phyloP scores from a whole-genome alignment of 208 protist species.

The Kentomonas sorsogonicus region DNA sequence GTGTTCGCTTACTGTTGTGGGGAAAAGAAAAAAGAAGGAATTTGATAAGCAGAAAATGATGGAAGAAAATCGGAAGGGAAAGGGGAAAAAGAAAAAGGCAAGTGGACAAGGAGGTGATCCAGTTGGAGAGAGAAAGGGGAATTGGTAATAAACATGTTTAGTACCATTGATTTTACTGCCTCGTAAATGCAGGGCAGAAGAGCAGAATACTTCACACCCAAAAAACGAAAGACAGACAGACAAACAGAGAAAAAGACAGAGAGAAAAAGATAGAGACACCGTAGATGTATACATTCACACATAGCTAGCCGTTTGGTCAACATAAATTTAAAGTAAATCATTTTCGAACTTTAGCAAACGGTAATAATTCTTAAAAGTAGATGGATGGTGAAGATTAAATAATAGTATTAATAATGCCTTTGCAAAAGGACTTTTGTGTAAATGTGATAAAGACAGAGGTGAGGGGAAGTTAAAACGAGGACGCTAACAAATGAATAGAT shows the following conservation, averaged over 20 bases:
- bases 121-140: too few species aligned
- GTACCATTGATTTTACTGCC: too few species aligned
- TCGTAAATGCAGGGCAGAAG: too few species aligned
- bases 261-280: background rate
- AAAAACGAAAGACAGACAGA: too few species aligned
- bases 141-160: too few species aligned
- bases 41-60: background rate
- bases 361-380: background rate
- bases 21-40: background rate
- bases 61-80: background rate
- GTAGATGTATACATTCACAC: too few species aligned
- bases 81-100: background rate
- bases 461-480: background rate
- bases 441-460: too few species aligned
- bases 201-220: too few species aligned
- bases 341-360: conserved; percentile 4
- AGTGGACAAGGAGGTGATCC: too few species aligned
- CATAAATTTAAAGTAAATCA: background rate
- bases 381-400: too few species aligned
- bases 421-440: conserved; percentile 1
- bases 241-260: background rate
- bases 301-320: too few species aligned
- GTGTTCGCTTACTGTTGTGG: background rate
- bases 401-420: conserved; percentile 7
- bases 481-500: background rate